Conservation (phyloP, 2,329 filamentous ascomycete genomes). For the Xylaria sp. region DNA sequence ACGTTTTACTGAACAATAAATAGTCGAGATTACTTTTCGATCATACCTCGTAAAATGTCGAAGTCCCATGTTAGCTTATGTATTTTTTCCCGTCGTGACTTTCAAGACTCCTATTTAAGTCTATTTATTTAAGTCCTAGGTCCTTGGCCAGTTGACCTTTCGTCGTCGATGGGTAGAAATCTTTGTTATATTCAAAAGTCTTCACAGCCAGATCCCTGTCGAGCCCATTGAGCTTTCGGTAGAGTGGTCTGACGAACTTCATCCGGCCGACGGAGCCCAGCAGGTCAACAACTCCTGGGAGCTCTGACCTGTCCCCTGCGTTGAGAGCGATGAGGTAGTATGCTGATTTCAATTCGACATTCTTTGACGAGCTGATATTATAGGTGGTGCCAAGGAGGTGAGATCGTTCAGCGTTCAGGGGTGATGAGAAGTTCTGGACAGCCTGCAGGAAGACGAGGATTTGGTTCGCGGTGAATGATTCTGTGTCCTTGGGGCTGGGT, state of each 20-base stretch:
- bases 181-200: slow-evolving; percentile 87
- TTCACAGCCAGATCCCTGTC: slow-evolving; percentile 79
- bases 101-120: not conserved
- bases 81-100: not conserved
- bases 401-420: slow-evolving; percentile 73
- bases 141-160: slow-evolving; percentile 88
- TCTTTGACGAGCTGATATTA: slow-evolving; percentile 77
- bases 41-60: not conserved
- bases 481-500: slow-evolving; percentile 75
- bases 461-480: slow-evolving; percentile 84
- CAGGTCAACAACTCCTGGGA: slow-evolving; percentile 77
- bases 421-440: slow-evolving; percentile 73
- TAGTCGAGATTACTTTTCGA: too few species aligned
- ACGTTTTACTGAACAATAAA: too few species aligned
- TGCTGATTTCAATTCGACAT: slow-evolving; percentile 85
- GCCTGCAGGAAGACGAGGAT: slow-evolving; percentile 89
- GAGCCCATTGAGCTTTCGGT: slow-evolving; percentile 77
- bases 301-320: slow-evolving; percentile 75
- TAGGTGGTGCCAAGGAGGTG: slow-evolving; percentile 81
- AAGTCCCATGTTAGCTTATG: not conserved
- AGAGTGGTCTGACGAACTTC: slow-evolving; percentile 95
- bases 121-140: slow-evolving; percentile 58
- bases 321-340: slow-evolving; percentile 84
- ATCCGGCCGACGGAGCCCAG: slow-evolving; percentile 88
- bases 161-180: slow-evolving; percentile 97